phyloP scores from a whole-genome alignment of 768 basidiomycete genomes.

The Podaxis mareebaensis region DNA sequence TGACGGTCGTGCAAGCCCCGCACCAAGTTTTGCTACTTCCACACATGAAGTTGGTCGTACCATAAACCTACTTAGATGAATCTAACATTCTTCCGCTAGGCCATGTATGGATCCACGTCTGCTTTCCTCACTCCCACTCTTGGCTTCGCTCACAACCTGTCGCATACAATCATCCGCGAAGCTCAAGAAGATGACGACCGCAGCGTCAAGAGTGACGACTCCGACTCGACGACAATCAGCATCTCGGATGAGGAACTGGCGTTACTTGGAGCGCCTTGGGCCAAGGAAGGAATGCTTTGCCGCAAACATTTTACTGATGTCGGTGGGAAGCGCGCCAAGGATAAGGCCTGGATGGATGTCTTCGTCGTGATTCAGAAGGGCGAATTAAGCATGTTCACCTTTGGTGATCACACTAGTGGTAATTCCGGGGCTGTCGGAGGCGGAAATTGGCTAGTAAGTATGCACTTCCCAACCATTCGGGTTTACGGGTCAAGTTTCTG shows the following conservation, averaged over 20 bases:
- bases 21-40: constrained; percentile 91
- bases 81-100: constrained; percentile 34
- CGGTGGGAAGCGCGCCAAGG: constrained; percentile 78
- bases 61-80: background rate
- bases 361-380: constrained; percentile 97
- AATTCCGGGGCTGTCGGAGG: constrained; percentile 78
- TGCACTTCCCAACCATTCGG: background rate
- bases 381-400: constrained; percentile 93
- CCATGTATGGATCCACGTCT: constrained; percentile 60
- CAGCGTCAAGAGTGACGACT: constrained; percentile 64
- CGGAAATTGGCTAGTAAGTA: constrained; percentile 95
- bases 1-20: constrained; percentile 91
- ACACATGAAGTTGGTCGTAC: constrained; percentile 65
- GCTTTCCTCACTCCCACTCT: constrained; percentile 81
- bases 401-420: constrained; percentile 74
- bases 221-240: constrained; percentile 73
- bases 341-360: constrained; percentile 90
- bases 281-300: constrained; percentile 95
- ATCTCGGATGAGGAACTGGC: constrained; percentile 96
- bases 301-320: constrained; percentile 95
- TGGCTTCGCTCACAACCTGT: constrained; percentile 96
- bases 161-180: constrained; percentile 95
- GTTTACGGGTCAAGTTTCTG: constrained; percentile 2
- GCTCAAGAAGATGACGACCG: constrained; percentile 86
- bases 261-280: constrained; percentile 95